Base-by-base conservation (phyloP, 192 early-diverging fungal species). In the Entrophospora sp. region DNA sequence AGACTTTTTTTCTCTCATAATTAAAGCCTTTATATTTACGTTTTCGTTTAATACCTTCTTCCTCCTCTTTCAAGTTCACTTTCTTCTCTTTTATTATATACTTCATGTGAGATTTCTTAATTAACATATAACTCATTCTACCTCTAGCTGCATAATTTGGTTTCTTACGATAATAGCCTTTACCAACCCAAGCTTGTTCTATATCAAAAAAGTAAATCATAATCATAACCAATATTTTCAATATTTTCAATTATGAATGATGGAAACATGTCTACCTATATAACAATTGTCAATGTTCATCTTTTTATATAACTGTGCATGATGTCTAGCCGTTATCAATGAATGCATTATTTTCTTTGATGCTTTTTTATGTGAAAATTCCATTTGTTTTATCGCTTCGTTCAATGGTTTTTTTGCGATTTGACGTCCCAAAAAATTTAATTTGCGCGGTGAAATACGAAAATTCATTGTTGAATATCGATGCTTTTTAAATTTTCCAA, bases 101-200 rank as follows among this genome's bases (percentile, higher is more conserved):
- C 74, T 88, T 90, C 69, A 97, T 76, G 61, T 94, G 91, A 7
- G 90, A 81, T 18, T 76, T 77, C 18, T 89, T 91, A 28, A 81
- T 81, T 68, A 87, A 81, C 74, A 92, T 87, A 10, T 86, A 73
- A 40, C 91, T 91, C 49, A 85, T 82, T 38, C 92, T 73, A 10
- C 92, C 93, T 27, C 91, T 72, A 1, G 85, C 92, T 67, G 91
- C 87, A 52, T 80, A 79, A 66, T 88, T 84, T 30, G 92, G 59
- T n/a, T 90, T 78, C 67, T 87, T 88, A 6, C 83, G 67, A 67
- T 83, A 92, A 31, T 70, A 56, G 4, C 92, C 92, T 73, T 95
- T 94, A 4, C 95, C 95, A 22, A 94, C 90, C 75, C 89, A 91
- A 3, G 88, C 88, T 69, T 87, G 81, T 59, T 85, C 83, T 79